phyloP scores from a whole-genome alignment of 768 basidiomycete species.

The Tricholoma hemisulphureum region DNA sequence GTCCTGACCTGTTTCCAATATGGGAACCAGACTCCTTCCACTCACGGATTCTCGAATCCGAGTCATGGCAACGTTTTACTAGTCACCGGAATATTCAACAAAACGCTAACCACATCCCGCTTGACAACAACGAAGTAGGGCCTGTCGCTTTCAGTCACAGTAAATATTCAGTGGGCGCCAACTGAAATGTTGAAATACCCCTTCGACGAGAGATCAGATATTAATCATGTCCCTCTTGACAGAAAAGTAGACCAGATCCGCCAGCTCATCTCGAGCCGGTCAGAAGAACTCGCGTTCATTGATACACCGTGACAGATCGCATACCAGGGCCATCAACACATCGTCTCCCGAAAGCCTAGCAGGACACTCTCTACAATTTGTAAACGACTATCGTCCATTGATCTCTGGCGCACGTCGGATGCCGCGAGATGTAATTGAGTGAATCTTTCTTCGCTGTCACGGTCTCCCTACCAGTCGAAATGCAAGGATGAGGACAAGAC shows the following conservation, averaged over 20 bases:
- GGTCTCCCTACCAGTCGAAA: constrained; percentile 17
- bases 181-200: too few relatives aligned
- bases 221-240: not conserved
- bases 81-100: too few relatives aligned
- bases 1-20: too few relatives aligned
- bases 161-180: too few relatives aligned
- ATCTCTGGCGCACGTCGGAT: not conserved
- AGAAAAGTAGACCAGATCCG: not conserved
- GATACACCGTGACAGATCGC: not conserved
- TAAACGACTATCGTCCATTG: not conserved
- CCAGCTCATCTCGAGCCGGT: not conserved
- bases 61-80: too few relatives aligned
- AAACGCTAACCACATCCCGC: too few relatives aligned
- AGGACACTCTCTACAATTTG: not conserved
- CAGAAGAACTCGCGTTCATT: not conserved
- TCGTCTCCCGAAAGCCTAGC: not conserved
- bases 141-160: too few relatives aligned
- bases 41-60: too few relatives aligned
- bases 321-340: not conserved
- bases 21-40: too few relatives aligned
- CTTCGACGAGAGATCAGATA: too few relatives aligned
- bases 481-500: constrained; percentile 8
- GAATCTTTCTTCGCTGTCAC: constrained; percentile 13
- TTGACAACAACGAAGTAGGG: too few relatives aligned
- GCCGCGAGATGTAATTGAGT: not conserved